phyloP scores from a whole-genome alignment of 106 monocot species.

The Platanthera guangdongensis region DNA sequence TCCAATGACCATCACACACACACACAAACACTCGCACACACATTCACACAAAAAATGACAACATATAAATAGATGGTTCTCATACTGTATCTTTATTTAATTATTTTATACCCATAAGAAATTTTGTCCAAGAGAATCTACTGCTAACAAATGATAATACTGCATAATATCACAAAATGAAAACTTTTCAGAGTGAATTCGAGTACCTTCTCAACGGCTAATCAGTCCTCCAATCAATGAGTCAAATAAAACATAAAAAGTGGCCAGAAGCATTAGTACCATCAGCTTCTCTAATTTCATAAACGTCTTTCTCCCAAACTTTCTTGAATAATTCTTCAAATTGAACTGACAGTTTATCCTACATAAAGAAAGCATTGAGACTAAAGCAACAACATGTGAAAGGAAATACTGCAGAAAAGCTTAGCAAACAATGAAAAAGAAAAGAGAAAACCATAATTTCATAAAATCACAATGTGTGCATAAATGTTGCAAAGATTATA shows the following conservation, averaged over 20 bases:
- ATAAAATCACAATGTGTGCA: neutral
- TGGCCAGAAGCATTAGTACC: neutral
- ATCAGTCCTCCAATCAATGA: too few relatives aligned
- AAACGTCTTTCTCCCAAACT: constrained; percentile 46
- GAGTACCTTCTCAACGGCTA: too few relatives aligned
- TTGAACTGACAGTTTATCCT: constrained; percentile 49
- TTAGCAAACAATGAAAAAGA: neutral
- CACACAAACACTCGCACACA: too few relatives aligned
- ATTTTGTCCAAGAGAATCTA: too few relatives aligned
- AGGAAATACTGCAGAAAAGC: neutral
- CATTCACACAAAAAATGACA: too few relatives aligned
- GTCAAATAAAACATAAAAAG: neutral
- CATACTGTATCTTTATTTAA: too few relatives aligned
- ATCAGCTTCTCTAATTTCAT: constrained; percentile 20
- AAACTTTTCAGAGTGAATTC: too few relatives aligned
- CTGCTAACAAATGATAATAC: too few relatives aligned
- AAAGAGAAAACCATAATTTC: neutral
- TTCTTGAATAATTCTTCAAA: constrained; percentile 76
- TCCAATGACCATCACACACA: too few relatives aligned
- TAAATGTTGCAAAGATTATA: neutral
- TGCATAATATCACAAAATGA: too few relatives aligned
- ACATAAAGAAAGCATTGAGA: constrained; percentile 1
- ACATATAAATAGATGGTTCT: too few relatives aligned
- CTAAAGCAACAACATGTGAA: constrained; percentile 2
- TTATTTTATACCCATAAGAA: too few relatives aligned